phyloP scores from a whole-genome alignment of 148 eudicot species.

The Fagopyrum esculentum region DNA sequence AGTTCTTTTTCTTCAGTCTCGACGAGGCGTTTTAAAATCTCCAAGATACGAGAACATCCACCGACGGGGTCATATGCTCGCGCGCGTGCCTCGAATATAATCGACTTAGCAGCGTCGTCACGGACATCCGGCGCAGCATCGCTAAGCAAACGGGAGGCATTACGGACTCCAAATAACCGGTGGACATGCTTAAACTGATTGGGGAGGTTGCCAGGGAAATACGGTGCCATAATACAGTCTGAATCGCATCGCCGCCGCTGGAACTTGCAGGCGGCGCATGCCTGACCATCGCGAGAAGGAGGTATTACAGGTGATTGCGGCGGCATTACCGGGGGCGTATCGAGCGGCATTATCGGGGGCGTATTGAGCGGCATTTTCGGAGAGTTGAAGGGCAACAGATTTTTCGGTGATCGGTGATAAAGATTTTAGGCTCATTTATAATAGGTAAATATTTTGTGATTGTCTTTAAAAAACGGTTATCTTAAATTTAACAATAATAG shows the following conservation, averaged over 20 bases:
- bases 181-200: slow-evolving; percentile 39
- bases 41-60: not conserved
- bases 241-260: slow-evolving; percentile 45
- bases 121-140: not conserved
- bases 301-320: too few relatives aligned
- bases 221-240: slow-evolving; percentile 52
- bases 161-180: slow-evolving; percentile 47
- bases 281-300: not conserved
- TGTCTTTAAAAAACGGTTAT: too few relatives aligned
- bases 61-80: not conserved
- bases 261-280: slow-evolving; percentile 57
- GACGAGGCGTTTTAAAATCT: not conserved
- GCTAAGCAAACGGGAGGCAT: slow-evolving; percentile 18
- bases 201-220: slow-evolving; percentile 51
- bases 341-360: too few relatives aligned
- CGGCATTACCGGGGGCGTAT: too few relatives aligned
- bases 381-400: too few relatives aligned
- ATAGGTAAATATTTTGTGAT: too few relatives aligned
- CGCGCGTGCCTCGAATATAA: not conserved
- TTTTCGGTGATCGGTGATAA: too few relatives aligned
- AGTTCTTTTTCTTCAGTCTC: not conserved
- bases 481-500: too few relatives aligned
- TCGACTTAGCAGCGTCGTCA: not conserved
- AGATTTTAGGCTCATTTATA: too few relatives aligned
- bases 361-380: too few relatives aligned